A percentile compares a stretch with the other conserved stretches of the same genome.
These are phyloP conservation scores for Blastobotrys aristatus DNA, from an alignment of 1,139 yeast species.

Conservation along the genomic window DNA sequence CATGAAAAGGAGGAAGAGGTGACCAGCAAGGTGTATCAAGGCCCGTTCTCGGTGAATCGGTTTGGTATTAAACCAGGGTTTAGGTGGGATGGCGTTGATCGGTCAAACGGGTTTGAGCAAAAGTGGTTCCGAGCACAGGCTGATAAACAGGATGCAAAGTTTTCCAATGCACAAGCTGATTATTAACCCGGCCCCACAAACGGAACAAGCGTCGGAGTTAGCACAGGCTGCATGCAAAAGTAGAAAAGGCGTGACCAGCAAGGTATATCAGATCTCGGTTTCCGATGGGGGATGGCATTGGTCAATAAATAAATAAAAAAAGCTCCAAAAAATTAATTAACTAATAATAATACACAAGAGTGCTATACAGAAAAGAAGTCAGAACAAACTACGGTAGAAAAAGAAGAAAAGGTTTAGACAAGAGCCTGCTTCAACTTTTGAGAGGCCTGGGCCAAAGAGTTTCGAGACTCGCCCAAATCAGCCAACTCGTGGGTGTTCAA, in stretches of 20 bases:
- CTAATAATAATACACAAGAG: too few relatives aligned
- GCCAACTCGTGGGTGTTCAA: neutral
- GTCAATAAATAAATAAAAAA: too few relatives aligned
- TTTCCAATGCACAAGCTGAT: neutral
- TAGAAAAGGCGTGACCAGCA: too few relatives aligned
- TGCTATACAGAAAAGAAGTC: too few relatives aligned
- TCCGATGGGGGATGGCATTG: too few relatives aligned
- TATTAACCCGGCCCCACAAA: too few relatives aligned
- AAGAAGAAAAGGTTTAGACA: neutral
- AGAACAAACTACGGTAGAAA: too few relatives aligned
- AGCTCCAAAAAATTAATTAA: too few relatives aligned
- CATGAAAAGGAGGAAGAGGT: neutral
- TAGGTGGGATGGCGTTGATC: constrained; percentile 90
- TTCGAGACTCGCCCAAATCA: neutral
- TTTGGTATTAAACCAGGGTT: constrained; percentile 74
- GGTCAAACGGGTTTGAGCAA: constrained; percentile 86
- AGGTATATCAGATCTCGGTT: too few relatives aligned
- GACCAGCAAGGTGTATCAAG: constrained; percentile 35
- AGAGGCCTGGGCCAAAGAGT: neutral
- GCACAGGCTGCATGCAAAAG: too few relatives aligned
- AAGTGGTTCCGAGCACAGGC: constrained; percentile 51
- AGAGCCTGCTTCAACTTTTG: neutral
- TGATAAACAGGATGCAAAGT: constrained; percentile 37
- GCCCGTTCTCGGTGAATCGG: constrained; percentile 60
- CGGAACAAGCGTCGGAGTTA: too few relatives aligned